Base-by-base conservation (phyloP, 441 rosid genomes). In the Erodium moschatum region DNA sequence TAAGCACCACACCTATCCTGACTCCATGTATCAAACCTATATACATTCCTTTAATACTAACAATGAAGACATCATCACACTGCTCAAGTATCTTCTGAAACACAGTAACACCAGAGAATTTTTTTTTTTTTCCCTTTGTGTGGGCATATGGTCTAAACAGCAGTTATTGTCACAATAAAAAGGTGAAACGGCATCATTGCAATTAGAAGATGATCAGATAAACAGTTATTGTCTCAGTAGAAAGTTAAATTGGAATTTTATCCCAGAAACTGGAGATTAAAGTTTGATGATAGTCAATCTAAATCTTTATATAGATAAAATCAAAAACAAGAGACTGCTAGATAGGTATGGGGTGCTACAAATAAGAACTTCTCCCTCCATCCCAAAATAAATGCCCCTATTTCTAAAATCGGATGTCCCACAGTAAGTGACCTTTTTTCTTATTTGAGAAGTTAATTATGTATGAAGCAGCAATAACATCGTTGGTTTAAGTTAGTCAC, bases 281-380 rank as follows among this genome's bases (percentile, higher is more conserved):
- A 21, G 33, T 20, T 60, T 21, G 15, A 9, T 11, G 29, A 24
- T 11, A 60, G 31, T 9, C 15, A 21, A 60, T 24, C 33, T 20
- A 4, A 60, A 60, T 58, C 27, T 9, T 56, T 56, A 56, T 10
- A 58, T 10, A 20, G 29, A 58, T 58, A 19, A 29, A 58, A 58
- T 29, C 9, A 58, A 58, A 58, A 58, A 58, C 64, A 60, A 60
- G 64, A 60, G 33, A 60, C 33, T 3, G 64, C 33, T 27, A 60
- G 31, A 24, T 60, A 60, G 64, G 21, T 60, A 21, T 60, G n/a
- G 6, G 15, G 21, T 60, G 3, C 64, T 27, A 60, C 24, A 31
- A n/a, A 60, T 60, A 21, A 11, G 31, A 60, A 60, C 64, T 60
- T 13, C 62, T 18, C 29, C 6, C 31, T 60, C 64, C 31, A 20